Conservation (phyloP, 306 rosid species). For the Lathyrus sativus region DNA sequence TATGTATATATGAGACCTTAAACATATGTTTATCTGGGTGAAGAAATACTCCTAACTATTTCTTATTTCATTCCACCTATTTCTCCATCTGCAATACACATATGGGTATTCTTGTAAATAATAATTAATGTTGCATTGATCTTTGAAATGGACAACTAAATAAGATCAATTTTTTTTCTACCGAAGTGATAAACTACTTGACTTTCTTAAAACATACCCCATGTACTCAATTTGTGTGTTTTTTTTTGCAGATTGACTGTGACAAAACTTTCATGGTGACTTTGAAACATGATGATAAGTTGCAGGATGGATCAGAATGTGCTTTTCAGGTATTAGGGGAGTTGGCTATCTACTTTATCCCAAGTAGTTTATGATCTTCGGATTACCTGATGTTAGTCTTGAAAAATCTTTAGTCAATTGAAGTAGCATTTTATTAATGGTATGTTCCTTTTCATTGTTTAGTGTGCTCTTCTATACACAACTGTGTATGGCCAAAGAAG, state of each 20-base stretch:
- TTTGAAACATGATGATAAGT: slow-evolving; percentile 92
- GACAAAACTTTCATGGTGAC: slow-evolving; percentile 92
- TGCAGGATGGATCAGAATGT: slow-evolving; percentile 98
- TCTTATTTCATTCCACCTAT: no score
- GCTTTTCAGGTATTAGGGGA: slow-evolving; percentile 77
- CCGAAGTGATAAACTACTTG: no score
- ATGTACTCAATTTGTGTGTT: slow-evolving; percentile 17
- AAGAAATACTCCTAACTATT: neutral
- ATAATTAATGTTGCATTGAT: no score
- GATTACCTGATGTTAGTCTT: slow-evolving; percentile 1
- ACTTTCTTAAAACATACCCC: neutral
- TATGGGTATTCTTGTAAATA: no score
- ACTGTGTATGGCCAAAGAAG: slow-evolving; percentile 92
- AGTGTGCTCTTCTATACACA: slow-evolving; percentile 99
- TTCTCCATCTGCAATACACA: no score
- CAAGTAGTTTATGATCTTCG: slow-evolving; percentile 25
- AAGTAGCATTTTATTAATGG: slow-evolving; percentile 29
- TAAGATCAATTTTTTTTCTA: no score
- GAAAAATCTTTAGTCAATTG: slow-evolving; percentile 24
- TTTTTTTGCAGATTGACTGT: slow-evolving; percentile 80
- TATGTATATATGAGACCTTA: slow-evolving; percentile 16
- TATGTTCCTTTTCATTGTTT: slow-evolving; percentile 33
- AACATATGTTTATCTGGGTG: slow-evolving; percentile 7
- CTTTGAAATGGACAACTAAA: no score
- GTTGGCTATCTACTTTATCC: slow-evolving; percentile 34